Evolutionary conservation across 805 yeast genomes (phyloP), one percentile per base, ranked within the genome.

Genomic region (Saccharomycopsis vini): DNA sequence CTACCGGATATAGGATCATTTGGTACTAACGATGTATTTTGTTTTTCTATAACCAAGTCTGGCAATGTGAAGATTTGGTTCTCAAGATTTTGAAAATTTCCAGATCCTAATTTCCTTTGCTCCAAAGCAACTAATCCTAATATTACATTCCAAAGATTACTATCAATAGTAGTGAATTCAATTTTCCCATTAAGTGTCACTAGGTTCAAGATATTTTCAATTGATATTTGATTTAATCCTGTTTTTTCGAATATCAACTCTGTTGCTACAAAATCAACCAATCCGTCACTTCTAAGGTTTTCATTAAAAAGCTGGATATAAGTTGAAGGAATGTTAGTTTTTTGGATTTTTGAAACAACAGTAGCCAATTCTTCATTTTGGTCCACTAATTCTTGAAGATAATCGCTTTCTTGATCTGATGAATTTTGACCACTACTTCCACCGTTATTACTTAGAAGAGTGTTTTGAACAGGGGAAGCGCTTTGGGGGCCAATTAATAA

Each of bases 91-190:
- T 66, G 69, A 48, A 52, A 67, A 49, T 67, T 72, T 0, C 71
- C 72, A 1, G 64, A 43, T 2, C 73, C 74, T 3, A 67, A 56
- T 12, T 52, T 50, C n/a, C 62, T 63, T 22, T 68, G 56, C 53
- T 69, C 74, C 47, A 69, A 59, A 1, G 68, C 64, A 30, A 67
- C 52, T 36, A 69, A 58, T 4, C 72, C 74, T 36, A 68, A 47
- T 22, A 61, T 52, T 45, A 64, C 65, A 43, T 55, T 58, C 39
- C 45, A 49, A 1, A 49, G 10, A 21, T 23, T n/a, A 7, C 21
- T 20, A 23, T 49, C 41, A 12, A 49, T 19, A 19, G 36, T 31
- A 3, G 43, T 43, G 19, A 47, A 44, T 12, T 49, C 44, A 2
- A 44, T 15, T 15, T 15, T 33, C 18, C 42, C 26, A 31, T 41